Base-by-base conservation (phyloP, 2,329 filamentous ascomycete species). In the Diaporthe sp. region DNA sequence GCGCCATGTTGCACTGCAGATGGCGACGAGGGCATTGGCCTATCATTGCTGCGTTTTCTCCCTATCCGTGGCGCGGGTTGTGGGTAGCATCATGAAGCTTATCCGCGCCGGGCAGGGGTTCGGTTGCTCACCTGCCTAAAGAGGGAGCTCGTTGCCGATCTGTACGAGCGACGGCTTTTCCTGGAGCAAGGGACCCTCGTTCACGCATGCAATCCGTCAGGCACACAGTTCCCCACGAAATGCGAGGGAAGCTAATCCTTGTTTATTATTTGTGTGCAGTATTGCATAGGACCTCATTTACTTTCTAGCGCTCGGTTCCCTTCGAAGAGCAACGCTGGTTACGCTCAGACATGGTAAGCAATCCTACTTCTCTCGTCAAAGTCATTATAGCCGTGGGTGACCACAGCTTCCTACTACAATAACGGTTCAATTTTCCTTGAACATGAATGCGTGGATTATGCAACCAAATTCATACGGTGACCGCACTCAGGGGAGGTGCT, bases 11-110 rank as follows among this genome's bases (percentile, higher is more conserved):
- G 71, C 46, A 73, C 37, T 55, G 58, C 34, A 42, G 58, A 73
- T 65, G 57, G 71, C 46, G 46, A 72, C 46, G 44, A 62, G 34
- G 39, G 53, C 37, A 71, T 71, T 71, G 68, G 53, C 68, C 68
- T 71, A 71, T 71, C 68, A 71, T 19, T 9, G 42, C 28, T 19
- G 22, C 15, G 25, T 34, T 19, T 71, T n/a, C 51, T 46, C 68
- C 42, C 25, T 37, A 37, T 58, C 55, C 51, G 10, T 31, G 65
- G 65, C 65, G 68, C 39, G 55, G 53, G 68, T 60, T 46, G 53
- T 71, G 53, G 68, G 42, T 58, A 60, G 4, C 53, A 15, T 49
- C 68, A 37, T 42, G 58, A 49, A 73, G 53, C 71, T 73, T 73
- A 65, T 73, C 71, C 46, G 9, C 15, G 34, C 46, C 42, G 44